Evolutionary conservation across 768 basidiomycete genomes (phyloP), one percentile per base, ranked within the genome.

Genomic region (Clavaria fumosa): DNA sequence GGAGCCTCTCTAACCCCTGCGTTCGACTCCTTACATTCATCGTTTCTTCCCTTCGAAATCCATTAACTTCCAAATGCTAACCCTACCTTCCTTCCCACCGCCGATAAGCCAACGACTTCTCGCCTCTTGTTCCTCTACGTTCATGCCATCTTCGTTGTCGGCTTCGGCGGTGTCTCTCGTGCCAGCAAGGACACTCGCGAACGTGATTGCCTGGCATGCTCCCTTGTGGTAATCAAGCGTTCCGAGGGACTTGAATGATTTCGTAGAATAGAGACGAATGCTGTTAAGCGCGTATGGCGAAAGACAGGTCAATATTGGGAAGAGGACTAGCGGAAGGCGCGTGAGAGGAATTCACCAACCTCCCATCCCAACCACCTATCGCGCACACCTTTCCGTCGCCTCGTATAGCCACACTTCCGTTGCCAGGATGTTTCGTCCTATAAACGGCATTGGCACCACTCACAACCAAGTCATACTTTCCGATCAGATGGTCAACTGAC

Each of bases 301-400:
- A 6, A 21, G 15, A 19, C 4, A 4, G 17, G 20, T 20, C 9
- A 4, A 24, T 23, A 26, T 9, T 11, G 11, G 28, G 19, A 4
- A 23, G 10, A 20, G 21, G 15, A 15, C 22, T 23, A 20, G 35
- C 12, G 24, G 31, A 31, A n/a, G 43, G n/a, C 26, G 10, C n/a
- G n/a, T n/a, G n/a, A 28, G 21, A 20, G 40, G 31, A 17, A 12
- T 14, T 23, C 21, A 58, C 81, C 47, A 45, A 90, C 91, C 66
- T 73, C 23, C 93, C 90, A 43, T 97, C 90, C 93, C 93, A 96
- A 0, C 90, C 88, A 2, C 81, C 91, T 2, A 90, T 62, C 0
- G 89, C 90, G 47, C 89, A 80, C 0, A 96, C 71, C 15, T 69
- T 68, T 0, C 77, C 85, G 45, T 83, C 78, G 23, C 72, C 66